phyloP scores from a whole-genome alignment of 805 yeast genomes.

The Sugiyamaella chiloensis region DNA sequence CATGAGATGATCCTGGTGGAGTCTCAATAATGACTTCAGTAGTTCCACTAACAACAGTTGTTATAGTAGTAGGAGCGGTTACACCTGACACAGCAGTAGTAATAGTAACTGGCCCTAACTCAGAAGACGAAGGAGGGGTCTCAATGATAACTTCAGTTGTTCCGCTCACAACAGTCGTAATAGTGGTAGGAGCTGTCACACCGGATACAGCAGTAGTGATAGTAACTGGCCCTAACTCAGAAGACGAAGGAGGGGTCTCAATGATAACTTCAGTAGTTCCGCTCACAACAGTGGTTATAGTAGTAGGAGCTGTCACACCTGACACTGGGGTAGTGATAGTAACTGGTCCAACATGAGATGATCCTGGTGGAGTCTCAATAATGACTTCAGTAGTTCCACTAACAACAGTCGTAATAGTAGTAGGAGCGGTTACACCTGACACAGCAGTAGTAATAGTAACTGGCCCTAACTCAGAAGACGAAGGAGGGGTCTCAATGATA shows the following conservation, averaged over 20 bases:
- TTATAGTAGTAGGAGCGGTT: slow-evolving; percentile 8
- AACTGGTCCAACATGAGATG: neutral
- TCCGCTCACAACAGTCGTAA: slow-evolving; percentile 5
- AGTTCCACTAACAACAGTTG: slow-evolving; percentile 2
- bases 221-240: slow-evolving; percentile 2
- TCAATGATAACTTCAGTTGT: slow-evolving; percentile 3
- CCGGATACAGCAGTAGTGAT: slow-evolving; percentile 6
- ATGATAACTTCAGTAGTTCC: slow-evolving; percentile 5
- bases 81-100: slow-evolving; percentile 5
- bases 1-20: neutral
- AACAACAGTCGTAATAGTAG: slow-evolving; percentile 6
- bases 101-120: neutral
- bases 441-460: slow-evolving; percentile 7
- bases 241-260: slow-evolving; percentile 7
- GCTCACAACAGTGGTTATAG: slow-evolving; percentile 6
- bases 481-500: slow-evolving; percentile 4
- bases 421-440: slow-evolving; percentile 5
- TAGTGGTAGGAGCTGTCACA: slow-evolving; percentile 3
- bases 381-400: slow-evolving; percentile 7
- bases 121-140: slow-evolving; percentile 7
- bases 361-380: slow-evolving; percentile 7
- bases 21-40: neutral
- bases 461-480: neutral
- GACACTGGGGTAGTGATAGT: slow-evolving; percentile 4
- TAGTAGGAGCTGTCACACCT: slow-evolving; percentile 8